Conservation (phyloP, 2,329 filamentous ascomycete genomes). For the Colletotrichum neosansevieriae region DNA sequence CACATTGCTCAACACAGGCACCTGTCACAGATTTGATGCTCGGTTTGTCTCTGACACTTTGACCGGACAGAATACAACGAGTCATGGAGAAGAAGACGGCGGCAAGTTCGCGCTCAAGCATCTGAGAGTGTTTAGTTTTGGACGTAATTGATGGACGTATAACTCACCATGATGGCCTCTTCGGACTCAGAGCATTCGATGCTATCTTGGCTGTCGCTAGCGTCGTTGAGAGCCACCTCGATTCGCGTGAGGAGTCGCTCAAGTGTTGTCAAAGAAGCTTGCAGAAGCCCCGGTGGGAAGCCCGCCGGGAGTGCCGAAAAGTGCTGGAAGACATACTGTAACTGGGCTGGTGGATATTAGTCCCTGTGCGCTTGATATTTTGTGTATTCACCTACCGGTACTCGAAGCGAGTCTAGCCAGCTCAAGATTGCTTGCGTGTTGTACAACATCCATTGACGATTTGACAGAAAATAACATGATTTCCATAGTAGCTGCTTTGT, state of each 20-base stretch:
- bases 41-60: conserved; percentile 33
- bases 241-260: conserved; percentile 61
- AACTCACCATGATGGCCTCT: conserved; percentile 59
- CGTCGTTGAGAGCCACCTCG: conserved; percentile 54
- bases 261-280: conserved; percentile 59
- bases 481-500: conserved; percentile 66
- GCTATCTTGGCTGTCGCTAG: conserved; percentile 52
- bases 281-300: conserved; percentile 63
- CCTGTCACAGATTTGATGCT: conserved; percentile 32
- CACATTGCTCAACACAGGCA: conserved; percentile 57
- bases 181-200: conserved; percentile 56
- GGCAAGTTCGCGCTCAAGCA: conserved; percentile 63
- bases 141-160: neutral
- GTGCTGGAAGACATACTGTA: conserved; percentile 64
- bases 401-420: conserved; percentile 64
- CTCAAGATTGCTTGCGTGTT: conserved; percentile 58
- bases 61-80: conserved; percentile 51
- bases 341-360: conserved; percentile 52
- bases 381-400: conserved; percentile 48
- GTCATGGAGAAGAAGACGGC: conserved; percentile 62
- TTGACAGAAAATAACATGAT: conserved; percentile 62
- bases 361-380: conserved; percentile 16
- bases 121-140: conserved; percentile 43
- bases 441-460: conserved; percentile 65
- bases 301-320: conserved; percentile 57